phyloP scores from a whole-genome alignment of 2,329 filamentous ascomycete species.

The Hyphodiscus sp. region DNA sequence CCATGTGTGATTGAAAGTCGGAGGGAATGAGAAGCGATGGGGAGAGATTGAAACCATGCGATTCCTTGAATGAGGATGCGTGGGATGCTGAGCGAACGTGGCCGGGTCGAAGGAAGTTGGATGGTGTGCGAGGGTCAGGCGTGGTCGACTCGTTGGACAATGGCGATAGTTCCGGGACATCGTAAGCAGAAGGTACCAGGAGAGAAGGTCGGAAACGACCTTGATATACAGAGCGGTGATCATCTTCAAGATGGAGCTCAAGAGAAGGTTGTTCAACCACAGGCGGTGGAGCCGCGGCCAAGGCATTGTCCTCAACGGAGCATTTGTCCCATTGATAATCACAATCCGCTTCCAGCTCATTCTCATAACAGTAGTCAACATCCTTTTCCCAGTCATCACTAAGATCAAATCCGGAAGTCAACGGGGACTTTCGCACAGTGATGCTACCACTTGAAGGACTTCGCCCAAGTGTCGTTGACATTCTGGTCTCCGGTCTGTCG shows the following conservation, averaged over 20 bases:
- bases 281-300: constrained; percentile 24
- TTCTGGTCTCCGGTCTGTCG: constrained; percentile 22
- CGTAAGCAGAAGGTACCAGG: constrained; percentile 21
- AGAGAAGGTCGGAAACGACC: constrained; percentile 29
- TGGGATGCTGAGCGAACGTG: constrained; percentile 31
- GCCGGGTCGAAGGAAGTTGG: constrained; percentile 16
- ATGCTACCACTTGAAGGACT: constrained; percentile 5
- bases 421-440: constrained; percentile 6
- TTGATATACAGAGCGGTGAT: constrained; percentile 18
- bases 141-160: constrained; percentile 22
- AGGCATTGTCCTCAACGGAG: constrained; percentile 37
- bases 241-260: constrained; percentile 21
- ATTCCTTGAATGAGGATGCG: constrained; percentile 50
- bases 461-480: constrained; percentile 16
- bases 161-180: constrained; percentile 28
- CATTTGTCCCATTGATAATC: constrained; percentile 59
- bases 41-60: constrained; percentile 52
- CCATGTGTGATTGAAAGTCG: constrained; percentile 51
- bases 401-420: constrained; percentile 15
- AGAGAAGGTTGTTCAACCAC: constrained; percentile 10
- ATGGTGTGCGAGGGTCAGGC: constrained; percentile 23
- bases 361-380: constrained; percentile 66
- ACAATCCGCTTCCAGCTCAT: constrained; percentile 60
- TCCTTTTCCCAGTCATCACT: constrained; percentile 55
- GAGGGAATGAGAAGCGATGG: constrained; percentile 56